Conservation (phyloP, 2,329 filamentous ascomycete species). For the Cryphonectria japonica region DNA sequence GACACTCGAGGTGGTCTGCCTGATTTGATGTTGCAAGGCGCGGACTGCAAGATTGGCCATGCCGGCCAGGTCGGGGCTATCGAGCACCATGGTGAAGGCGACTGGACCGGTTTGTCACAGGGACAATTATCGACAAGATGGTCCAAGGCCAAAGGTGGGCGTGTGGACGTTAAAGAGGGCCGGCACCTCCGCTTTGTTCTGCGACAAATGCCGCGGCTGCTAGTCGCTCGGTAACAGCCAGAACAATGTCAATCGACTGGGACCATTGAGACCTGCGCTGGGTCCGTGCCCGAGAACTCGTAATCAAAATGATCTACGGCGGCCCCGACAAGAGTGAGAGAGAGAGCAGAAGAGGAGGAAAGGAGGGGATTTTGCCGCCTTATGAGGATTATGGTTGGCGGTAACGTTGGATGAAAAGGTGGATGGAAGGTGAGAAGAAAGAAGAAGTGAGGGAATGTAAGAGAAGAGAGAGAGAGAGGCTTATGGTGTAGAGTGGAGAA, state of each 20-base stretch:
- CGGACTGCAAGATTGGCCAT: slow-evolving; percentile 26
- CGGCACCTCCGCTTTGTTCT: not conserved
- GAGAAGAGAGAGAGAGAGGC: slow-evolving; percentile 2
- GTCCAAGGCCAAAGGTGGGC: not conserved
- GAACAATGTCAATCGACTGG: slow-evolving; percentile 7
- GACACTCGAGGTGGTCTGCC: slow-evolving; percentile 17
- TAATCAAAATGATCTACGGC: not conserved
- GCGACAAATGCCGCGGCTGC: slow-evolving; percentile 23
- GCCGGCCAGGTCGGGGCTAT: slow-evolving; percentile 26
- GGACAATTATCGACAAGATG: not conserved
- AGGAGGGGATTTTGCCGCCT: not conserved
- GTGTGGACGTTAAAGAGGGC: not conserved
- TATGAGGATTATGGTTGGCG: not conserved
- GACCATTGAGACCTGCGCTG: slow-evolving; percentile 12
- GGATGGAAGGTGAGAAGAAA: not conserved
- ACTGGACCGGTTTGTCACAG: not conserved
- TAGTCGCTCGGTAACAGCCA: slow-evolving; percentile 18
- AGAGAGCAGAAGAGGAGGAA: not conserved
- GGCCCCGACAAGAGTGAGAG: not conserved
- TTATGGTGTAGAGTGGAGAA: slow-evolving; percentile 12
- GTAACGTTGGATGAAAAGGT: not conserved
- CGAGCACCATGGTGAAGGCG: slow-evolving; percentile 20
- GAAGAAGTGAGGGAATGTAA: not conserved
- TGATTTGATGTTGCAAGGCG: slow-evolving; percentile 26
- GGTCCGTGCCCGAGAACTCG: slow-evolving; percentile 2